These are phyloP conservation scores for Cladophialophora carrionii DNA, from an alignment of 2,329 filamentous ascomycete genomes.

Conservation along the genomic window DNA sequence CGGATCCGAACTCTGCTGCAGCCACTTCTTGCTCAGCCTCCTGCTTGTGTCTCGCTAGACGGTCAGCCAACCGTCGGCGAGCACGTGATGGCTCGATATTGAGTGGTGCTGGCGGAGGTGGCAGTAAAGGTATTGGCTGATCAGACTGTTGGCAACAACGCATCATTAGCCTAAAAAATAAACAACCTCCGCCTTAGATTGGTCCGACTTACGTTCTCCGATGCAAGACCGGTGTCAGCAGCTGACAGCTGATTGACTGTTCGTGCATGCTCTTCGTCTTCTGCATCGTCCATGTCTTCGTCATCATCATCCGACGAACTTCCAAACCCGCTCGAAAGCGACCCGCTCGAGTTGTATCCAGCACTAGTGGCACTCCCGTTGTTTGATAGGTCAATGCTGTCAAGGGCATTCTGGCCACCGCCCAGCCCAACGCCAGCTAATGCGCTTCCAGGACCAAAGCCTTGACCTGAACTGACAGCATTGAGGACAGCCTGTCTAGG, in stretches of 20 bases:
- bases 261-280: slow-evolving; percentile 33
- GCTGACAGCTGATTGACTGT: slow-evolving; percentile 30
- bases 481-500: slow-evolving; percentile 71
- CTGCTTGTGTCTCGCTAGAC: slow-evolving; percentile 72
- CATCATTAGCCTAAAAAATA: slow-evolving; percentile 55
- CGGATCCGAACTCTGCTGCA: slow-evolving; percentile 40
- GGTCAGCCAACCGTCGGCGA: slow-evolving; percentile 84
- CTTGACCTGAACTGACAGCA: slow-evolving; percentile 60
- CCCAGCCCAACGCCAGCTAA: slow-evolving; percentile 81
- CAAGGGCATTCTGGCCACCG: slow-evolving; percentile 59
- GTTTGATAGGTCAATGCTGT: slow-evolving; percentile 68
- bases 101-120: slow-evolving; percentile 71
- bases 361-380: slow-evolving; percentile 69
- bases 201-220: slow-evolving; percentile 67
- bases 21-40: slow-evolving; percentile 43
- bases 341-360: slow-evolving; percentile 71
- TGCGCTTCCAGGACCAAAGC: slow-evolving; percentile 64
- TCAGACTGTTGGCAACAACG: slow-evolving; percentile 40
- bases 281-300: slow-evolving; percentile 77
- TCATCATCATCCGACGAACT: slow-evolving; percentile 96
- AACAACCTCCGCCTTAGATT: slow-evolving; percentile 36
- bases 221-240: slow-evolving; percentile 45
- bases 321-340: slow-evolving; percentile 85
- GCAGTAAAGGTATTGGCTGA: slow-evolving; percentile 50
- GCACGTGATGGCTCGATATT: slow-evolving; percentile 86